Base-by-base conservation (phyloP, 2,329 filamentous ascomycete genomes). In the Hymenoscyphus repandus region DNA sequence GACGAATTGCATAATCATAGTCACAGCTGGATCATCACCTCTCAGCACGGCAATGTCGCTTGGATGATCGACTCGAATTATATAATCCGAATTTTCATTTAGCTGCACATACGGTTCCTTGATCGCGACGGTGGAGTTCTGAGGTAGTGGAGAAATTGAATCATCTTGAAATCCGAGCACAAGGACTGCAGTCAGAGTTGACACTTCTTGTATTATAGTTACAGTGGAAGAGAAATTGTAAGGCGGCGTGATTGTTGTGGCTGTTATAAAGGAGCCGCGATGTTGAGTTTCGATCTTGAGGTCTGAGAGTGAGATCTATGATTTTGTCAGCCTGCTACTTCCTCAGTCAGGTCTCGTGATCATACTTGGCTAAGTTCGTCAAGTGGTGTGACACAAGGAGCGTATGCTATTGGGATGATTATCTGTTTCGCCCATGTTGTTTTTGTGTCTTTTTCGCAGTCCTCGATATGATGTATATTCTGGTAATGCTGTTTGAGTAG, bases 21-120 rank as follows among this genome's bases (percentile, higher is more conserved):
- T 43, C 30, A 58, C 51, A 15, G 56, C 54, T 13, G 51, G 49
- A 34, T 56, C 56, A 45, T 58, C 54, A 15, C 56, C 56, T 45
- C 53, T 49, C 32, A 58, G 36, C 12, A 55, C 45, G 7, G 56
- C 56, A 46, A 58, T 58, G 33, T 58, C 56, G 44, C 53, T 56
- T 34, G 54, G 56, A 45, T 58, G 56, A 34, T 58, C 54, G 11
- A 58, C 47, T 3, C 52, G 31, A 20, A 58, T 53, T 3, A 55
- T 32, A 34, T 45, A 58, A 20, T 50, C 51, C 3, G 41, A 39
- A 5, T 53, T 42, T 22, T 52, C 45, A 34, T 49, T 52, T 18
- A 45, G 50, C 18, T 58, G 50, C 9, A 55, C 53, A 34, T 56
- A 58, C 1, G 55, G 53, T 18, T 55, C 55, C 43, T 55, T 55